Base-by-base conservation (phyloP, 2,329 filamentous ascomycete genomes). In the Fusarium duplospermum region DNA sequence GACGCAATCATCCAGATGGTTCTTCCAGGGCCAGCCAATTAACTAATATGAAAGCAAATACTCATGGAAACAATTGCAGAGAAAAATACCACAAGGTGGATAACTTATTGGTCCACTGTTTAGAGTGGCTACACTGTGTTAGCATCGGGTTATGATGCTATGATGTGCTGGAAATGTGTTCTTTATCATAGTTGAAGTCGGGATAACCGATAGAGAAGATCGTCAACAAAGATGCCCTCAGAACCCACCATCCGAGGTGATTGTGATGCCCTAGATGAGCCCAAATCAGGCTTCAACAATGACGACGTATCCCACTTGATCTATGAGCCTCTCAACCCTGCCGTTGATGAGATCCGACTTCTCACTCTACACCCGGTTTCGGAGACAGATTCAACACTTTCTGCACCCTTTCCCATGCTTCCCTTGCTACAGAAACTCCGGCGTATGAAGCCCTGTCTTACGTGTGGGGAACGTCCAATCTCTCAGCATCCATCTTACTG, bases 401-500 rank as follows among this genome's bases (percentile, higher is more conserved):
- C 20, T 73, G 57, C 8, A 54, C 57, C 0, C 33, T 74, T 1
- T 66, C 67, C 1, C 54, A 71, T 7, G 20, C 38, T 1, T 18
- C 31, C 0, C 42, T 74, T 2, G 18, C 24, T 0, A 4, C 35
- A 11, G n/a, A 6, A 2, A 18, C 5, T 16, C 63, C 65, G 1
- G 2, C 3, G 9, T 75, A 75, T 24, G 72, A 75, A 18, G 72
- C 70, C 0, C 40, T 75, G 1, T 75, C 72, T 1, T 75, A 75
- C 16, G 72, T 73, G 1, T 75, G 72, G 72, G 72, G 72, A 0
- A 54, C 65, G 1, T 66, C 69, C 0, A 1, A 50, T 6, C 52
- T 73, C 2, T 62, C 66, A 4, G 42, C 52, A 24, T 10, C 13
- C 1, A 75, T 75, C 1, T 5, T 42, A 2, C 40, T 75, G 9